These are phyloP conservation scores for Xylaria castorea DNA, from an alignment of 495 filamentous ascomycete genomes.

Conservation along the genomic window DNA sequence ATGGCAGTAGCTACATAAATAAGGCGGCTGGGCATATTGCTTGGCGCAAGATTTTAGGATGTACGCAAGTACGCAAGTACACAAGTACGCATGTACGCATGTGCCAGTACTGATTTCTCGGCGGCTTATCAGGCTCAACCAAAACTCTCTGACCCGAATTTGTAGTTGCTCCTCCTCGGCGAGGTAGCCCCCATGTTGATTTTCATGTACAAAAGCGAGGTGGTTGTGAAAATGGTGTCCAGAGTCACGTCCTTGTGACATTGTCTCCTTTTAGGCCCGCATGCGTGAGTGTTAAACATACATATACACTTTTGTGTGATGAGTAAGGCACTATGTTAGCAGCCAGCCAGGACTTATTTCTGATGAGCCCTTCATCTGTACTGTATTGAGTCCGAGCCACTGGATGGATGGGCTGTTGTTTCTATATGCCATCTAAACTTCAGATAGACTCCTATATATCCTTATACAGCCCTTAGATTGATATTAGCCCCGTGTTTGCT, in stretches of 20 bases:
- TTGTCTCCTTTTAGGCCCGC: neutral
- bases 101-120: neutral
- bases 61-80: slow-evolving; percentile 13
- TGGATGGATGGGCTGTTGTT: neutral
- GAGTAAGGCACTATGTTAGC: neutral
- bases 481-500: too few relatives aligned
- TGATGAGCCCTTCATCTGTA: neutral
- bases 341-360: neutral
- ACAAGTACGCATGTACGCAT: slow-evolving; percentile 8
- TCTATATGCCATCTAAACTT: too few relatives aligned
- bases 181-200: neutral
- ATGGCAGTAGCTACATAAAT: neutral
- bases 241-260: neutral
- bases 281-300: neutral
- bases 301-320: neutral
- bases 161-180: neutral
- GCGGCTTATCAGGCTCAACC: neutral
- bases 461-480: too few relatives aligned
- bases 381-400: neutral
- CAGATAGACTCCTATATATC: too few relatives aligned
- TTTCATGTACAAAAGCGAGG: neutral
- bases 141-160: neutral
- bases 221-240: neutral
- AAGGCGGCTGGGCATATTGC: neutral
- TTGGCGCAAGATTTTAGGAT: neutral